Percentiles rank a stretch among this genome's conserved stretches.
These are phyloP conservation scores for Scheffersomyces ergatensis DNA, from an alignment of 805 yeast species.

Conservation along the genomic window DNA sequence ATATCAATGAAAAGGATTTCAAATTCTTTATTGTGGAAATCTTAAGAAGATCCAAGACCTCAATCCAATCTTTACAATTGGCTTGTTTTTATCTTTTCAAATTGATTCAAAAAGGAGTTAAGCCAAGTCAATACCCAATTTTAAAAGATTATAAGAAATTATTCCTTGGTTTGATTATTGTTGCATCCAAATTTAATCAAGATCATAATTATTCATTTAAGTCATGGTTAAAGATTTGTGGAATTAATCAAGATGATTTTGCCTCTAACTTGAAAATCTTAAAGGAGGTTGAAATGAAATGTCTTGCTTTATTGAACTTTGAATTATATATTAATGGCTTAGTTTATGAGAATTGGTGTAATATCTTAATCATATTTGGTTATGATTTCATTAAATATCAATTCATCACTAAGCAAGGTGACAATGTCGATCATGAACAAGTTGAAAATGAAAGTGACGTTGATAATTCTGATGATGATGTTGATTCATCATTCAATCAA, in stretches of 20 bases:
- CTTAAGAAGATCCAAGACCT: conserved; percentile 36
- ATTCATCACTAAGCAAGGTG: conserved; percentile 15
- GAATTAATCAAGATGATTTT: conserved; percentile 31
- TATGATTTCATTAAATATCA: conserved; percentile 41
- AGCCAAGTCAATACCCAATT: conserved; percentile 8
- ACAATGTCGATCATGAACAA: neutral
- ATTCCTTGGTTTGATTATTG: conserved; percentile 64
- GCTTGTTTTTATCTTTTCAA: conserved; percentile 64
- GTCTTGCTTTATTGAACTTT: conserved; percentile 56
- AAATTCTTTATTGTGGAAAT: conserved; percentile 47
- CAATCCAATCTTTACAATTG: conserved; percentile 61
- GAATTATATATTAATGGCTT: conserved; percentile 50
- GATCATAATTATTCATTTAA: conserved; percentile 68
- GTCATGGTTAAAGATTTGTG: conserved; percentile 76
- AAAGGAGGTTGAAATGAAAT: conserved; percentile 48
- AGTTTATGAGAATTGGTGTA: conserved; percentile 49
- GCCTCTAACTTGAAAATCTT: conserved; percentile 41
- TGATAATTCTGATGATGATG: too few species aligned
- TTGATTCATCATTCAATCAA: too few species aligned
- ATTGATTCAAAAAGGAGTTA: conserved; percentile 24
- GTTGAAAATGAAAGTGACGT: conserved; percentile 4
- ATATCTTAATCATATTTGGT: conserved; percentile 39
- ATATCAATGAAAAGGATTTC: conserved; percentile 10
- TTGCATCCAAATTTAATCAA: conserved; percentile 70
- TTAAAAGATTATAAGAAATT: conserved; percentile 59